These are phyloP conservation scores for Rhodocollybia butyracea DNA, from an alignment of 768 basidiomycete species.

Conservation along the genomic window DNA sequence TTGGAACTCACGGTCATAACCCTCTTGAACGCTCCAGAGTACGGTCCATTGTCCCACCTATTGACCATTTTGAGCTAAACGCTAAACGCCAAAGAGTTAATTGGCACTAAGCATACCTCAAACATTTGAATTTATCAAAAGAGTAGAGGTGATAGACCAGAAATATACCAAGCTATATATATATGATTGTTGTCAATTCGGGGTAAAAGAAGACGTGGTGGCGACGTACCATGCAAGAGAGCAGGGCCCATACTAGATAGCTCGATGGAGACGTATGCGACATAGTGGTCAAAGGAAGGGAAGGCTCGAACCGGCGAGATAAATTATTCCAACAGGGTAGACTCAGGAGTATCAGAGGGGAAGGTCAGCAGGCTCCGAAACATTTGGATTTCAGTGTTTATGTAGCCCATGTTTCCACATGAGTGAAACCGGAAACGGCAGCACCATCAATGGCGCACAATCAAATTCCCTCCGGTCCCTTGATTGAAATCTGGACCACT, in stretches of 20 bases:
- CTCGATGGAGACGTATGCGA: slow-evolving; percentile 60
- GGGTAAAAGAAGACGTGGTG: no score
- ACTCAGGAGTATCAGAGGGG: no score
- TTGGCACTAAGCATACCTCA: slow-evolving; percentile 44
- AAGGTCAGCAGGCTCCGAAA: not conserved
- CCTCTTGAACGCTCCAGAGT: slow-evolving; percentile 75
- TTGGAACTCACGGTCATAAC: slow-evolving; percentile 68
- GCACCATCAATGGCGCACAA: no score
- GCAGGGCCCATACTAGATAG: slow-evolving; percentile 60
- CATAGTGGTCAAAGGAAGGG: slow-evolving; percentile 36
- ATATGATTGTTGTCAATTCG: no score
- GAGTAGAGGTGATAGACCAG: slow-evolving; percentile 75
- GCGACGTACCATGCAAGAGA: slow-evolving; percentile 50
- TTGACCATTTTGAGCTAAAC: not conserved
- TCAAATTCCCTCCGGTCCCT: no score
- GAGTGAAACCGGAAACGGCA: no score
- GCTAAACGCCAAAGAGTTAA: not conserved
- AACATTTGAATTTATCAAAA: slow-evolving; percentile 74
- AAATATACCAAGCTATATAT: slow-evolving; percentile 59
- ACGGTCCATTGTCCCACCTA: slow-evolving; percentile 67
- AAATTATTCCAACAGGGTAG: no score
- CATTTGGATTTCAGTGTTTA: no score
- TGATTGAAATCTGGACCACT: no score
- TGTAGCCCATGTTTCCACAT: no score
- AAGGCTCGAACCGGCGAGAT: slow-evolving; percentile 22